Evolutionary conservation across 2,329 filamentous ascomycete species (phyloP).

Genomic region (Reticulascus tulasneorum): DNA sequence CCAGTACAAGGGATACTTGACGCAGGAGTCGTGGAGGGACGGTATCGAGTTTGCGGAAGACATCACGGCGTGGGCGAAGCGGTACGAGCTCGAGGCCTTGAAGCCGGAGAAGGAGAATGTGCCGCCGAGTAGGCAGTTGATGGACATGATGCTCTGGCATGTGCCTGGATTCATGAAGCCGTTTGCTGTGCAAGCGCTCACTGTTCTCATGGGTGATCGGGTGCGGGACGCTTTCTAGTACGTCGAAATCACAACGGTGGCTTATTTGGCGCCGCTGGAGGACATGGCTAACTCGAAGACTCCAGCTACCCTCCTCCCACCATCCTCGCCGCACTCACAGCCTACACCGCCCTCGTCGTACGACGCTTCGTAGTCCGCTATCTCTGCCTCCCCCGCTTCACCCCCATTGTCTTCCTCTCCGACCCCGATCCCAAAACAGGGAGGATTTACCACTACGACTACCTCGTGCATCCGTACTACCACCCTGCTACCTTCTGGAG

Average conservation of each 20-base stretch:
- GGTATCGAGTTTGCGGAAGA: conserved; percentile 50
- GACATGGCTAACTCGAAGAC: conserved; percentile 10
- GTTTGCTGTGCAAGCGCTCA: conserved; percentile 46
- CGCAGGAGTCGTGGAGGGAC: conserved; percentile 37
- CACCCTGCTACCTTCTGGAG: conserved; percentile 55
- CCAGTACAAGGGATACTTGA: conserved; percentile 37
- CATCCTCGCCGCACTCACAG: conserved; percentile 24
- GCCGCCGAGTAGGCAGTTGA: conserved; percentile 53
- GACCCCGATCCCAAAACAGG: conserved; percentile 50
- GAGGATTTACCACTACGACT: conserved; percentile 45
- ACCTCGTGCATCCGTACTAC: conserved; percentile 64
- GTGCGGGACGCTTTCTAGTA: conserved; percentile 63
- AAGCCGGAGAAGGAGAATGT: conserved; percentile 46
- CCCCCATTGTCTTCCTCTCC: conserved; percentile 33
- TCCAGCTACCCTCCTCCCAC: conserved; percentile 41
- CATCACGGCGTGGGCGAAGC: conserved; percentile 41
- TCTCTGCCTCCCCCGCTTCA: conserved; percentile 55
- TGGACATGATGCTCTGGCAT: conserved; percentile 55
- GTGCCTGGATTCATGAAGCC: conserved; percentile 43
- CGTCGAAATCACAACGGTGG: conserved; percentile 16
- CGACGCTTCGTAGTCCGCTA: conserved; percentile 56
- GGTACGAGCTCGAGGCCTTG: conserved; percentile 59
- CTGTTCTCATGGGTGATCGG: conserved; percentile 60
- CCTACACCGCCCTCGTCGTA: conserved; percentile 40
- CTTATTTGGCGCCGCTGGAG: neutral